A percentile compares a stretch with the other conserved stretches of the same genome.
Evolutionary conservation across 2,329 filamentous ascomycete genomes (phyloP).

Genomic region (Lecanicillium sp.): DNA sequence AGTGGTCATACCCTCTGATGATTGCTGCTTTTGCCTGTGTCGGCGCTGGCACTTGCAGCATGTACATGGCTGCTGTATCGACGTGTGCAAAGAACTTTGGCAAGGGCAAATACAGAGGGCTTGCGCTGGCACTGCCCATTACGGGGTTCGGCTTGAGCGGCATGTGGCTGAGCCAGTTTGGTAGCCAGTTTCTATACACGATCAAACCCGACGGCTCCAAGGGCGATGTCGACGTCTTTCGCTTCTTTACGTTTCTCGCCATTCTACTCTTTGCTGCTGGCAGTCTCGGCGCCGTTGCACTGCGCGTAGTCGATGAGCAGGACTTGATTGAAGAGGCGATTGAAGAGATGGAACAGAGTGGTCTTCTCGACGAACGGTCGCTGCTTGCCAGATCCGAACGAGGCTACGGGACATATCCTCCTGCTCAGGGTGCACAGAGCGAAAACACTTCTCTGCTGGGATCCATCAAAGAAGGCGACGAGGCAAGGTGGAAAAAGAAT

Average conservation of each 20-base stretch:
- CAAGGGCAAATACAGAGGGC: constrained; percentile 73
- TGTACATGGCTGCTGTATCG: constrained; percentile 88
- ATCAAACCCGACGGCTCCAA: constrained; percentile 51
- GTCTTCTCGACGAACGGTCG: constrained; percentile 66
- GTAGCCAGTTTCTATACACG: constrained; percentile 69
- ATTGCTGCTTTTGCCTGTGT: constrained; percentile 74
- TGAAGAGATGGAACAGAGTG: constrained; percentile 84
- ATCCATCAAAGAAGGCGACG: constrained; percentile 30
- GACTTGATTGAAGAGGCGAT: constrained; percentile 85
- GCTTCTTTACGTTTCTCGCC: constrained; percentile 81
- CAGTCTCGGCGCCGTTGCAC: constrained; percentile 60
- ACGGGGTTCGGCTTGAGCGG: constrained; percentile 88
- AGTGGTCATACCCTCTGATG: constrained; percentile 74
- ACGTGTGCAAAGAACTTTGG: constrained; percentile 98
- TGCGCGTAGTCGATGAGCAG: constrained; percentile 75
- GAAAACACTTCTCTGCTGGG: constrained; percentile 34
- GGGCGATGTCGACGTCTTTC: constrained; percentile 65
- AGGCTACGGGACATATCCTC: constrained; percentile 54
- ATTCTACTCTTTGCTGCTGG: constrained; percentile 64
- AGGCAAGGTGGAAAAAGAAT: constrained; percentile 65
- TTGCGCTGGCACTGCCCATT: constrained; percentile 85
- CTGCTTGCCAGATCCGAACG: constrained; percentile 53
- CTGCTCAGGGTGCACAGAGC: constrained; percentile 30
- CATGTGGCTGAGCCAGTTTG: constrained; percentile 92
- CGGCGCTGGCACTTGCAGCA: constrained; percentile 73